Conservation (phyloP, 176 grass and related monocot genomes). For the Oropetium thomaeum region DNA sequence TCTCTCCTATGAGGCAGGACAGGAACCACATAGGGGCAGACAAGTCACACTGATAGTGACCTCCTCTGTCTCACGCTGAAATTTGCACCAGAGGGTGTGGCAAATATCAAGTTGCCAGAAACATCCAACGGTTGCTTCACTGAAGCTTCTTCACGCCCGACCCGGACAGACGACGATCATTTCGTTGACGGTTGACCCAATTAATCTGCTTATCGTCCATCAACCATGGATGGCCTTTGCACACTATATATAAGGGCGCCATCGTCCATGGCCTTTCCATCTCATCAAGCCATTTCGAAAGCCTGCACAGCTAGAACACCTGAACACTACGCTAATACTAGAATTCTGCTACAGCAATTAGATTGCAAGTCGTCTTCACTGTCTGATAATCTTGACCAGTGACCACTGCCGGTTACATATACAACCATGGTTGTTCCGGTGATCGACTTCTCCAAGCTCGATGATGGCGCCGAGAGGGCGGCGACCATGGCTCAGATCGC, state of each 20-base stretch:
- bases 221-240: neutral
- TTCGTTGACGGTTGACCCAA: constrained; percentile 24
- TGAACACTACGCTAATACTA: too few species aligned
- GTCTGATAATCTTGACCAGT: too few species aligned
- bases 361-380: too few species aligned
- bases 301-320: too few species aligned
- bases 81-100: neutral
- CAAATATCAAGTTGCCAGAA: constrained; percentile 21
- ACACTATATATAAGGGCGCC: constrained; percentile 25
- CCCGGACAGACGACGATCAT: neutral
- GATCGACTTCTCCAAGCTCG: too few species aligned
- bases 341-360: too few species aligned
- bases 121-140: constrained; percentile 19
- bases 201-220: neutral
- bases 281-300: constrained; percentile 25
- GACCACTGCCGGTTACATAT: too few species aligned
- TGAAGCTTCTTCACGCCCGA: constrained; percentile 52
- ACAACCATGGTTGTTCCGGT: too few species aligned
- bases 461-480: too few species aligned
- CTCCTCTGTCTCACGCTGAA: neutral
- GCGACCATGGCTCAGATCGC: too few species aligned
- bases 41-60: constrained; percentile 23
- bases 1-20: neutral
- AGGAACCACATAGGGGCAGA: constrained; percentile 21
- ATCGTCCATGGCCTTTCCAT: neutral